Conservation (phyloP, 1,139 yeast species). For the Zygosaccharomyces sapae region DNA sequence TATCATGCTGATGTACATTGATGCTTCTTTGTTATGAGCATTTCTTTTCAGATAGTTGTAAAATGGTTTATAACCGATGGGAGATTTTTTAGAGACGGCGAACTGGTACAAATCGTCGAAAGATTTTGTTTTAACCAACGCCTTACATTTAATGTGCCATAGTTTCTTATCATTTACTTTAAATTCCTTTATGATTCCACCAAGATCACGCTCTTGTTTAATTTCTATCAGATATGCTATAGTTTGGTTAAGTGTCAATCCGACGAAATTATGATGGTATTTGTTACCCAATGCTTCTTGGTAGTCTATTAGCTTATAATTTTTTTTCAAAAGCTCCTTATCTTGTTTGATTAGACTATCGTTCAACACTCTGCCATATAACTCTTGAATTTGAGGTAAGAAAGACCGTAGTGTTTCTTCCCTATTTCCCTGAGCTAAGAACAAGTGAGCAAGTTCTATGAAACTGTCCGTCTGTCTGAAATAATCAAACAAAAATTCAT, state of each 20-base stretch:
- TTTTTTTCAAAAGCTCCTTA: constrained; percentile 43
- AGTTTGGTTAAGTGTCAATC: constrained; percentile 53
- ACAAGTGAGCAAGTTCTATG: constrained; percentile 43
- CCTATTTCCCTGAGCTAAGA: constrained; percentile 32
- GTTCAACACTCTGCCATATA: constrained; percentile 26
- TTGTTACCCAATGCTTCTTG: constrained; percentile 54
- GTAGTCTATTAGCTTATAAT: constrained; percentile 47
- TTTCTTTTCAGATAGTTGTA: constrained; percentile 32
- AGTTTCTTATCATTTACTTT: constrained; percentile 59
- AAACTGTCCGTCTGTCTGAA: constrained; percentile 58
- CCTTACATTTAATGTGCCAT: constrained; percentile 58
- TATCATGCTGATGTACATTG: constrained; percentile 27
- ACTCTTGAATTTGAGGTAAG: constrained; percentile 32
- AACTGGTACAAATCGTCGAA: constrained; percentile 59
- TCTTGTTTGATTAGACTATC: constrained; percentile 30
- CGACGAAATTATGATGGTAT: constrained; percentile 52
- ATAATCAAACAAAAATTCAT: constrained; percentile 46
- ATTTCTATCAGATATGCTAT: constrained; percentile 50
- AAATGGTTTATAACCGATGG: constrained; percentile 70
- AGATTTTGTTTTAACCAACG: constrained; percentile 48
- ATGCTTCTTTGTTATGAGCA: constrained; percentile 30
- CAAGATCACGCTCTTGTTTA: constrained; percentile 58
- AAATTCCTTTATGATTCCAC: constrained; percentile 55
- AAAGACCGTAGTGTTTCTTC: constrained; percentile 20
- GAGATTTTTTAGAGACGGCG: constrained; percentile 51